phyloP scores from a whole-genome alignment of 1,284 basidiomycete genomes.

The Prillingera fragicola region DNA sequence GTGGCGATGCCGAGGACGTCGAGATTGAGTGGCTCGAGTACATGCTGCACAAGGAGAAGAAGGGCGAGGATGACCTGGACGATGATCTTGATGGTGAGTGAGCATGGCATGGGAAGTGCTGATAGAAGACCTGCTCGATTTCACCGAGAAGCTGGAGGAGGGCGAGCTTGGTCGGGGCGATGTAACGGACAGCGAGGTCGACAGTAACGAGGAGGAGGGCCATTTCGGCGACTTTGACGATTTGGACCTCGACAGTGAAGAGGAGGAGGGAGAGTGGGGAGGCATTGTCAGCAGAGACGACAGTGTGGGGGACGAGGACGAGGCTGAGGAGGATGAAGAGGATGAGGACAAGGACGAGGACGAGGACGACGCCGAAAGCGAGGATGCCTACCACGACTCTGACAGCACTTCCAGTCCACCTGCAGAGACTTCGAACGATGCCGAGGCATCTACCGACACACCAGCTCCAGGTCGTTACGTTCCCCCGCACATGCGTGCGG shows the following conservation, averaged over 20 bases:
- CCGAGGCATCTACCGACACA: conserved; percentile 2
- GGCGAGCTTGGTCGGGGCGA: conserved; percentile 16
- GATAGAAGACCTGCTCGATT: conserved; percentile 53
- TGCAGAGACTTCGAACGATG: neutral
- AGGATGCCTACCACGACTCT: conserved; percentile 11
- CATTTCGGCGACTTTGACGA: neutral
- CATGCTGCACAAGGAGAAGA: conserved; percentile 55
- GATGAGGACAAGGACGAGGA: conserved; percentile 4
- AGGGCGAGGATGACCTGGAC: conserved; percentile 43
- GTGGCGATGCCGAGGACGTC: conserved; percentile 58
- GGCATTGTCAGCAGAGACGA: conserved; percentile 9
- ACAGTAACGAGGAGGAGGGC: conserved; percentile 1
- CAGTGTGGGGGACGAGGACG: conserved; percentile 12
- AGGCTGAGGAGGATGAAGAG: conserved; percentile 1
- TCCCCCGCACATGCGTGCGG: conserved; percentile 52
- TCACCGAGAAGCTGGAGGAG: conserved; percentile 42
- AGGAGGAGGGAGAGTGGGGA: conserved; percentile 1
- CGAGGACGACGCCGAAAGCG: conserved; percentile 11
- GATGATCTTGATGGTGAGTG: conserved; percentile 60
- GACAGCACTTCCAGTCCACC: conserved; percentile 12
- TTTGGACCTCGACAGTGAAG: conserved; percentile 2
- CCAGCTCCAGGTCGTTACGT: conserved; percentile 45
- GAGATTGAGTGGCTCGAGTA: conserved; percentile 73
- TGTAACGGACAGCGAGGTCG: conserved; percentile 3
- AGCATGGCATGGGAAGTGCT: conserved; percentile 19